phyloP scores from a whole-genome alignment of 1,139 yeast genomes.

The Yamadazyma jaroonii region DNA sequence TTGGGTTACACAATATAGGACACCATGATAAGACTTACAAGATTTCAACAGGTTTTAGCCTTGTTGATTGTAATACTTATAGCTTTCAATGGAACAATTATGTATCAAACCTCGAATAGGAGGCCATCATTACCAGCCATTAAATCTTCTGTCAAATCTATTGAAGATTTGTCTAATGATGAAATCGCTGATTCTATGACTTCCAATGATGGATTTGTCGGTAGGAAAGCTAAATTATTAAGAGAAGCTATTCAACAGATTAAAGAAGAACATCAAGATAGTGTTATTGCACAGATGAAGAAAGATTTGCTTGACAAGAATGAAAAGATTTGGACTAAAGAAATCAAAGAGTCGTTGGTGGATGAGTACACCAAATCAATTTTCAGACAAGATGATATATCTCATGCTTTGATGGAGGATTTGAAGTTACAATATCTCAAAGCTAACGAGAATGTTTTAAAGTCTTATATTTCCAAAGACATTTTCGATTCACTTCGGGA shows the following conservation, averaged over 20 bases:
- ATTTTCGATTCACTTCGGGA: constrained; percentile 15
- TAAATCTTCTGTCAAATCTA: neutral
- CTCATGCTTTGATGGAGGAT: constrained; percentile 20
- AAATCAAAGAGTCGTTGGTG: constrained; percentile 14
- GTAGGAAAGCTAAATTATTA: constrained; percentile 1
- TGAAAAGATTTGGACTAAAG: constrained; percentile 11
- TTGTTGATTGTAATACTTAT: neutral
- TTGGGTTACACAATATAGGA: no score
- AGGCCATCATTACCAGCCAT: neutral
- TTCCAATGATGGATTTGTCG: no score
- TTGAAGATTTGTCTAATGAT: constrained; percentile 2
- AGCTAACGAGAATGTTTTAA: constrained; percentile 16
- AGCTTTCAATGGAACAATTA: neutral
- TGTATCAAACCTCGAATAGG: neutral
- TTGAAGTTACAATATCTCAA: constrained; percentile 20
- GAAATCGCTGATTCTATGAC: constrained; percentile 2
- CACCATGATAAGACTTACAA: no score
- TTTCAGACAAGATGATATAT: constrained; percentile 17
- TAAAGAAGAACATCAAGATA: constrained; percentile 9
- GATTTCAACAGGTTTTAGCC: no score
- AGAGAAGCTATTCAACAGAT: constrained; percentile 10
- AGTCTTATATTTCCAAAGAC: constrained; percentile 19
- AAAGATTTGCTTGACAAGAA: constrained; percentile 13
- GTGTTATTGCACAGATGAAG: constrained; percentile 10
- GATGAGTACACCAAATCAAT: constrained; percentile 20